These are phyloP conservation scores for Penicillium canariense DNA, from an alignment of 495 filamentous ascomycete species.

Conservation along the genomic window DNA sequence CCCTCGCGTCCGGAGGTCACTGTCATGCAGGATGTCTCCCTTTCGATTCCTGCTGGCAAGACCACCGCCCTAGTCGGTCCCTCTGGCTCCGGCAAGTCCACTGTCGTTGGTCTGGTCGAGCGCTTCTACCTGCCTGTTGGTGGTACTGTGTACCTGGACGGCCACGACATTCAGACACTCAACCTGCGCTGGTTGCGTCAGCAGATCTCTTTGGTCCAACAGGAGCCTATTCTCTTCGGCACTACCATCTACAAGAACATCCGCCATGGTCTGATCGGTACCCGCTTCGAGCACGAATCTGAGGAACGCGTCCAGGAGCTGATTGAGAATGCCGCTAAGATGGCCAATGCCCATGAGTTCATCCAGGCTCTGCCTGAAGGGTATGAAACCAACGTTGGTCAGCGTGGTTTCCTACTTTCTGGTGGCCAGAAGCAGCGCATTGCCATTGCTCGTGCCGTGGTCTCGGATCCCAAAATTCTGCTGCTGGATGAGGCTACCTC, in stretches of 20 bases:
- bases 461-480: slow-evolving; percentile 92
- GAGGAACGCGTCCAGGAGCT: slow-evolving; percentile 65
- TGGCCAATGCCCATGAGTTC: slow-evolving; percentile 93
- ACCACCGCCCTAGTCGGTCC: slow-evolving; percentile 84
- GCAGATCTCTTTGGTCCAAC: slow-evolving; percentile 84
- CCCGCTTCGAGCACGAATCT: slow-evolving; percentile 63
- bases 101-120: slow-evolving; percentile 87
- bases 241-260: slow-evolving; percentile 89
- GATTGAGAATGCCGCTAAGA: slow-evolving; percentile 77
- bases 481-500: slow-evolving; percentile 93
- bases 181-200: slow-evolving; percentile 91
- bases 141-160: slow-evolving; percentile 78
- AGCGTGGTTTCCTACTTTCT: slow-evolving; percentile 87
- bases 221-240: slow-evolving; percentile 70
- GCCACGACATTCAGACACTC: slow-evolving; percentile 72
- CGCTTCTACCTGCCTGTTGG: slow-evolving; percentile 88
- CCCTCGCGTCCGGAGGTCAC: slow-evolving; percentile 87
- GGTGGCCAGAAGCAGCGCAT: slow-evolving; percentile 98
- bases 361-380: slow-evolving; percentile 79
- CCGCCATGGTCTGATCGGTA: slow-evolving; percentile 82
- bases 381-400: slow-evolving; percentile 93
- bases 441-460: slow-evolving; percentile 81
- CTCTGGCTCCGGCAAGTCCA: slow-evolving; percentile 87
- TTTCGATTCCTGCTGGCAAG: slow-evolving; percentile 80
- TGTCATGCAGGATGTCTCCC: slow-evolving; percentile 77